Conservation (phyloP, 148 eudicot species). For the Limonium bicolor region DNA sequence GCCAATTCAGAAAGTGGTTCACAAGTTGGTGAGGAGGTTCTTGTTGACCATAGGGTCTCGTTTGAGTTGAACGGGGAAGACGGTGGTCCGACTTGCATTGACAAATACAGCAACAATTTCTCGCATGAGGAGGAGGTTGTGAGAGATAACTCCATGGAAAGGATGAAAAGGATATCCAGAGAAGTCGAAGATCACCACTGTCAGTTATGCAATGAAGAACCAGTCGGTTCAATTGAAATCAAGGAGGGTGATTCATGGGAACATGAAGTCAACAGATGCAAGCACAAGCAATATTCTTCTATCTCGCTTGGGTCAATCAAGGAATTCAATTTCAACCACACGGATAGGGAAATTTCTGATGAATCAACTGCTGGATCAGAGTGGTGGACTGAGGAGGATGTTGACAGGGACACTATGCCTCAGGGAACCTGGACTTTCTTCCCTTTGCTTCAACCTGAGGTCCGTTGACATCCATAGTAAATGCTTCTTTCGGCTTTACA, state of each 20-base stretch:
- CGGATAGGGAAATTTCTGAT: constrained; percentile 21
- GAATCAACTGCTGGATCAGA: constrained; percentile 24
- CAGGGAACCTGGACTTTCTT: constrained; percentile 73
- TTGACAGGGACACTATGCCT: constrained; percentile 26
- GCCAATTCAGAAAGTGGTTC: constrained; percentile 46
- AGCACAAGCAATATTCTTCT: constrained; percentile 33
- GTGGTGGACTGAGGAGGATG: constrained; percentile 71
- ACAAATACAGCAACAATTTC: constrained; percentile 15
- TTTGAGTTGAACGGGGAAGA: constrained; percentile 51
- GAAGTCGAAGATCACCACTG: constrained; percentile 5
- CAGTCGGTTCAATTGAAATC: constrained; percentile 12
- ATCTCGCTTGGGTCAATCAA: constrained; percentile 64
- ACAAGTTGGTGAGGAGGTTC: constrained; percentile 29
- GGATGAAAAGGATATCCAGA: not conserved
- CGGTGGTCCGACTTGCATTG: constrained; percentile 14
- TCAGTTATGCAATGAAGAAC: constrained; percentile 16
- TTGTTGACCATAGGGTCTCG: constrained; percentile 61
- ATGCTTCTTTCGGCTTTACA: no score
- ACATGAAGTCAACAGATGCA: constrained; percentile 24
- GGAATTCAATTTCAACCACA: constrained; percentile 75
- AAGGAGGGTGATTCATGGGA: constrained; percentile 10
- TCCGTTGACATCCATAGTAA: constrained; percentile 21
- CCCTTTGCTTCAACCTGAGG: constrained; percentile 60
- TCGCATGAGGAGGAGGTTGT: constrained; percentile 4
- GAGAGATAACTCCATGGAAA: constrained; percentile 4